Evolutionary conservation across 176 grass and related monocot species (phyloP), one percentile per base, ranked within the genome.

Genomic region (Secale cereale): DNA sequence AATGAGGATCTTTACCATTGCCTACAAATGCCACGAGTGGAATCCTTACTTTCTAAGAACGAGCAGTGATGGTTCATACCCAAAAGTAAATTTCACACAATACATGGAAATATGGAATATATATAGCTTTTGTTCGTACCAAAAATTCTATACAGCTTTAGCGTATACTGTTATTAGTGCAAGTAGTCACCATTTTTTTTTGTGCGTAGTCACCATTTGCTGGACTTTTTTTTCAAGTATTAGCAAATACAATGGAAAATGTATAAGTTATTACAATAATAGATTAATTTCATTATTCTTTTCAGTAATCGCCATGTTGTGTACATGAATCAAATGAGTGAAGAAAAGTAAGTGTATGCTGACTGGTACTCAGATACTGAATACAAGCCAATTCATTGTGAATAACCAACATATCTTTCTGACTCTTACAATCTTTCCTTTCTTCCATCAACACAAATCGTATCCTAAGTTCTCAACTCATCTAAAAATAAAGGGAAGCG

Each of bases 171-270:
- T 60, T 78, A 57, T 14, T 25, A 31, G 30, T n/a, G n/a, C n/a
- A n/a, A n/a, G n/a, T 84, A 70, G 5, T 75, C 41, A 15, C 30
- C 32, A 74, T 48, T 80, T 85, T n/a, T n/a, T n/a, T n/a, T n/a
- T n/a, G n/a, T n/a, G n/a, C n/a, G n/a, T 84, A 70, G 5, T 75
- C 41, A 15, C 30, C 32, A 74, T 48, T 80, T 85, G 65, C 7
- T 80, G 45, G 4, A 15, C 3, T 43, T 52, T 13, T 25, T 25
- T 32, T 66, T 11, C 32, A 69, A n/a, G 10, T 59, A 45, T 45
- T 77, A 77, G 6, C 14, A 86, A 40, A 66, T 67, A 77, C 4
- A 68, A 87, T 30, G 74, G 7, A 10, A 64, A 22, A 6, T 30
- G 41, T 66, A 77, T 57, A 36, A 37, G 17, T 82, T 82, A 36